Percentiles rank a stretch among this genome's conserved stretches.
Evolutionary conservation across 2,329 filamentous ascomycete genomes (phyloP).

Genomic region (Graphilbum fragrans): DNA sequence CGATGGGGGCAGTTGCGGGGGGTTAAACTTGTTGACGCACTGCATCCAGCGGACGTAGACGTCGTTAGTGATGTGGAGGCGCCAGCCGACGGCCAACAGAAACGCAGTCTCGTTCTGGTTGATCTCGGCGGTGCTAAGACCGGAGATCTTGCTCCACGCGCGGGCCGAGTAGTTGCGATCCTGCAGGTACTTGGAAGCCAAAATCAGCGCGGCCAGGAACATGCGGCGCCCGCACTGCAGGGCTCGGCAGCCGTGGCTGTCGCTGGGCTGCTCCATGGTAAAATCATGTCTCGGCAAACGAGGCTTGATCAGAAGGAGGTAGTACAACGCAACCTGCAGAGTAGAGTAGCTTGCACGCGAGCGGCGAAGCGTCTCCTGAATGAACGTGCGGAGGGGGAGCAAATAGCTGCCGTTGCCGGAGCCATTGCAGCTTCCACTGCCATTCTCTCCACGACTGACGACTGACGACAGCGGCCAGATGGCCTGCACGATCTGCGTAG

Average conservation of each 20-base stretch:
- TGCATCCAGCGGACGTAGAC: slow-evolving; percentile 91
- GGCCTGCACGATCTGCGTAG: slow-evolving; percentile 90
- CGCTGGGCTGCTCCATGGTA: slow-evolving; percentile 71
- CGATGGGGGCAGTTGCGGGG: slow-evolving; percentile 45
- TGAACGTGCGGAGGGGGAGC: slow-evolving; percentile 84
- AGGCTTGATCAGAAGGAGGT: slow-evolving; percentile 85
- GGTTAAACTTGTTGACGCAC: slow-evolving; percentile 75
- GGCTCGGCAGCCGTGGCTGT: slow-evolving; percentile 60
- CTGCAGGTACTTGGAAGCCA: slow-evolving; percentile 96
- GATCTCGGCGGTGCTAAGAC: slow-evolving; percentile 85
- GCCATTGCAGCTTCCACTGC: slow-evolving; percentile 35
- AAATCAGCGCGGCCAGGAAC: slow-evolving; percentile 88
- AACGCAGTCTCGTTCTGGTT: slow-evolving; percentile 96
- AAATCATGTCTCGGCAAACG: slow-evolving; percentile 77
- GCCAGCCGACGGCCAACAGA: slow-evolving; percentile 81
- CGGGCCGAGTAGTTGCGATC: slow-evolving; percentile 96
- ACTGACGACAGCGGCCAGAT: slow-evolving; percentile 91
- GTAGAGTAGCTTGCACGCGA: slow-evolving; percentile 97
- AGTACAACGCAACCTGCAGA: slow-evolving; percentile 91
- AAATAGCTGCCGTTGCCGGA: slow-evolving; percentile 29
- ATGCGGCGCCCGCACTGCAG: slow-evolving; percentile 94
- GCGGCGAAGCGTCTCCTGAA: slow-evolving; percentile 86
- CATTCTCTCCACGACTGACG: slow-evolving; percentile 60
- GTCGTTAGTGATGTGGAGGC: slow-evolving; percentile 81
- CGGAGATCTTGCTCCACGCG: slow-evolving; percentile 98